Base-by-base conservation (phyloP, 768 basidiomycete genomes). In the Mycena sanguinolenta region DNA sequence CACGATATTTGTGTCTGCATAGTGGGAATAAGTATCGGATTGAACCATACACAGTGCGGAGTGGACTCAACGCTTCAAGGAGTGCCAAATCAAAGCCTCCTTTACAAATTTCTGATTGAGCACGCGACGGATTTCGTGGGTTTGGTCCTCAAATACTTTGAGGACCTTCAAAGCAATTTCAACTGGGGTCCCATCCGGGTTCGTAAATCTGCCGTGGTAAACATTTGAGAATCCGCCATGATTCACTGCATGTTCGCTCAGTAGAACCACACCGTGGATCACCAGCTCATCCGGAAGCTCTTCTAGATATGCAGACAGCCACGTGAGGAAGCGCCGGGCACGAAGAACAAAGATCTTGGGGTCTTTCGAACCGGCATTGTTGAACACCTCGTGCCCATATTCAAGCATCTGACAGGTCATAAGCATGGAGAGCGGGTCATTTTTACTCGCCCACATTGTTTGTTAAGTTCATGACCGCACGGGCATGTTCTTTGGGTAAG, bases 81-180 rank as follows among this genome's bases (percentile, higher is more conserved):
- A 52, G 13, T 28, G 50, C 50, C 50, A 52, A 27, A 52, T 21
- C 50, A 52, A 52, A 25, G 27, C 50, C 16, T 52, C 50, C 27
- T 52, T 52, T 21, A 52, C 13, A 13, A 52, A 52, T 52, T 52
- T 52, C 19, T 28, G 13, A 52, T 52, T 46, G 46, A 46, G 46
- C 21, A 46, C 4, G 3, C 46, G 46, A 23, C 46, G 46, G 12
- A 5, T 46, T 23, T 46, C 46, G n/a, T 46, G 21, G n/a, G 46
- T 2, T 23, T 46, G 46, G n/a, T 46, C 46, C 12, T 46, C 4
- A 23, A 46, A 46, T 46, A 46, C 23, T 23, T 46, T 46, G 46
- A 46, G 46, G n/a, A 46, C 46, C 46, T 46, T 46, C 46, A 46
- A 46, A 23, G 46, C 46, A 23, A 46, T n/a, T 46, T 46, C 46